Percentiles rank a stretch among this genome's conserved stretches.
Evolutionary conservation across 306 rosid genomes (phyloP).

Genomic region (Pachyrhizus erosus): DNA sequence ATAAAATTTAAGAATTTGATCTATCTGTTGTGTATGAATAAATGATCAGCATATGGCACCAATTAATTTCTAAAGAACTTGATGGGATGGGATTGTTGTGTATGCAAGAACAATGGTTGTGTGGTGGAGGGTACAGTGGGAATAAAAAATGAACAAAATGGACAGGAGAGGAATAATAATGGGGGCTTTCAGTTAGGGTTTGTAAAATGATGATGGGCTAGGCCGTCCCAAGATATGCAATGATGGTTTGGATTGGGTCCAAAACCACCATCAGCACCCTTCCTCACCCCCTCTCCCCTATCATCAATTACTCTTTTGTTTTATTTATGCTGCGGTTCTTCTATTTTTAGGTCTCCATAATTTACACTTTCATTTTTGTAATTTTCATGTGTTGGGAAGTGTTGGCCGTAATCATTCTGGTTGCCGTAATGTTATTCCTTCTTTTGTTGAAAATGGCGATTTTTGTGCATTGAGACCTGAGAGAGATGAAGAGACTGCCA

Average conservation of each 20-base stretch:
- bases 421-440: conserved; percentile 46
- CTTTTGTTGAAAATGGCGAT: conserved; percentile 43
- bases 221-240: conserved; percentile 99
- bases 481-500: conserved; percentile 32
- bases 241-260: conserved; percentile 99
- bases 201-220: conserved; percentile 98
- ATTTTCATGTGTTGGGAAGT: conserved; percentile 66
- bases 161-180: conserved; percentile 66
- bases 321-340: conserved; percentile 52
- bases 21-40: too few species aligned
- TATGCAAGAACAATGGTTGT: neutral
- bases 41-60: too few species aligned
- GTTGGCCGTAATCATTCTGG: conserved; percentile 64
- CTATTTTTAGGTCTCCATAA: conserved; percentile 50
- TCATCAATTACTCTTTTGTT: conserved; percentile 66
- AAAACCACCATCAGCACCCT: conserved; percentile 63
- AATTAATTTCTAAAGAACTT: too few species aligned
- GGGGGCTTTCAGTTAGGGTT: conserved; percentile 74
- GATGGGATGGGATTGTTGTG: neutral
- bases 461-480: conserved; percentile 50
- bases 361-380: conserved; percentile 34
- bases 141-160: conserved; percentile 47
- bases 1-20: too few species aligned
- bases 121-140: conserved; percentile 51
- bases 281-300: conserved; percentile 39